Conservation (phyloP, 1,284 basidiomycete species). For the Farysia itapuensis region DNA sequence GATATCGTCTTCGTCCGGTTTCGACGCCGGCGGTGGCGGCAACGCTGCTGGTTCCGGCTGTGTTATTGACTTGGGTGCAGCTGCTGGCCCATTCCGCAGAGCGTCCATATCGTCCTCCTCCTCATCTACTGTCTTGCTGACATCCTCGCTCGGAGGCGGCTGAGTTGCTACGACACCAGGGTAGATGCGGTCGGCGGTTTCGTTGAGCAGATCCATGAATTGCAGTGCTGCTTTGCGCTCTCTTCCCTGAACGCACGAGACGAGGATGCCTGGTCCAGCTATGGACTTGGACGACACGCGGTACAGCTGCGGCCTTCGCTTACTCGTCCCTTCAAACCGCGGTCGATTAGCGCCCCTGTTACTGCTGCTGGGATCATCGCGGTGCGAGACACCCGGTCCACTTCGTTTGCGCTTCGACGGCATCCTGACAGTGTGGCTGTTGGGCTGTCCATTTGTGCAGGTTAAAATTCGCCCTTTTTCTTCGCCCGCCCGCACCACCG, state of each 20-base stretch:
- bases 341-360: neutral
- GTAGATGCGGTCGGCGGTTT: slow-evolving; percentile 43
- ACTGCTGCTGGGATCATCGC: slow-evolving; percentile 6
- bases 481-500: neutral
- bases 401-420: slow-evolving; percentile 33
- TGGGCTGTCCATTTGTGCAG: neutral
- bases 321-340: slow-evolving; percentile 9
- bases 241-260: slow-evolving; percentile 44
- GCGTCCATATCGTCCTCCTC: slow-evolving; percentile 40
- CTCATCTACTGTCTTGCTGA: neutral
- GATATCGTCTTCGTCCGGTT: slow-evolving; percentile 28
- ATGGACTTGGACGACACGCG: slow-evolving; percentile 21
- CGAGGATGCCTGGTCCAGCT: slow-evolving; percentile 46
- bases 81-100: slow-evolving; percentile 29
- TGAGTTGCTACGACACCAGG: slow-evolving; percentile 25
- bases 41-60: too few species aligned
- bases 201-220: slow-evolving; percentile 47
- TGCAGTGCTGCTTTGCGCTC: slow-evolving; percentile 54
- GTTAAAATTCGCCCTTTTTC: neutral
- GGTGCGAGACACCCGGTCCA: slow-evolving; percentile 19
- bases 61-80: neutral
- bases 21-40: neutral
- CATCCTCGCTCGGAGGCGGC: neutral
- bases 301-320: slow-evolving; percentile 13
- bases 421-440: slow-evolving; percentile 5